Base-by-base conservation (phyloP, 176 grass and related monocot species). In the Avena atlantica region DNA sequence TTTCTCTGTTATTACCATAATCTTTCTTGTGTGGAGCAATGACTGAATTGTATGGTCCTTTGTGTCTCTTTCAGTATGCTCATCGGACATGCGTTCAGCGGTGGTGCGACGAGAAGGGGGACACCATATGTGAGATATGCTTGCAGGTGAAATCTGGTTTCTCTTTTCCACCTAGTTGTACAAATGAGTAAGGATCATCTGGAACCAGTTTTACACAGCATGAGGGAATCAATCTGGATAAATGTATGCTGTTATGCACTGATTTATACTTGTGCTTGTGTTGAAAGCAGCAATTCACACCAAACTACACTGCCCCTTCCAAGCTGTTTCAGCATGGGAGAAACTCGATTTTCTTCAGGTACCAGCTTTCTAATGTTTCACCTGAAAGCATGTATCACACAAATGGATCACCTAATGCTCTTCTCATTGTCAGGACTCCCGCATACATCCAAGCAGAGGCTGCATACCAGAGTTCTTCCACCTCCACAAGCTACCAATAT, bases 101-200 rank as follows among this genome's bases (percentile, higher is more conserved):
- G 72, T 98, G 95, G 95, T 98, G 95, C 71, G 90, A 98, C 16
- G 95, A 95, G 79, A 98, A 95, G 78, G 93, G 95, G 34, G 91
- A 94, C 74, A 95, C 89, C 59, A 85, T 80, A 14, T 98, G 95
- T 25, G 95, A 98, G 89, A 98, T 98, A 78, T 98, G 95, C 93
- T 83, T 95, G 13, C 53, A 98, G 95, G 93, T 98, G 19, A 90
- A 62, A 76, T 17, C 21, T 19, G 6, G 65, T 84, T 51, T 63
- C 61, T 78, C 8, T 60, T 53, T 0, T 7, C 0, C 1, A 78
- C 20, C 12, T 80, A 66, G 9, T 80, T 49, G 19, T 60, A 24
- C 3, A 4, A 4, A 3, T 51, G 52, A 1, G 2, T 3, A 55
- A 52, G 5, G 21, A 17, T 19, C 8, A 5, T 36, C 29, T 36